Percentiles rank a stretch among this genome's conserved stretches.
phyloP scores from a whole-genome alignment of 371 early-diverging fungal genomes.

The Mucor irregularis region DNA sequence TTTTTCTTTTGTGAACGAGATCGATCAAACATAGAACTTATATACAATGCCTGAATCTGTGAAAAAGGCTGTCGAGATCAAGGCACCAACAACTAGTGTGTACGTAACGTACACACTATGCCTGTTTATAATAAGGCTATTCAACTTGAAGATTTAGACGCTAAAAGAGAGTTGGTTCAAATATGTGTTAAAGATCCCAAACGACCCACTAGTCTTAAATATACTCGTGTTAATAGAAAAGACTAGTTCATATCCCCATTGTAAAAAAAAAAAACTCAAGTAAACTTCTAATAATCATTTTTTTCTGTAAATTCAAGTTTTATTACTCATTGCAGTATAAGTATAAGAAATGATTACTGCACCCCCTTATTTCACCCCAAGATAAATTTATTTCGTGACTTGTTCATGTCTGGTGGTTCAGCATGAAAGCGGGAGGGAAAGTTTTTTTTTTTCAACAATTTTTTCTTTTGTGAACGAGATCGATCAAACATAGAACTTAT shows the following conservation, averaged over 20 bases:
- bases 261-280: no score
- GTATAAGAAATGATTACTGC: no score
- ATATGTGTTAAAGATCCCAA: conserved; percentile 34
- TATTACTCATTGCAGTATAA: no score
- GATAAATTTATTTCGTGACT: no score
- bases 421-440: no score
- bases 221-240: conserved; percentile 14
- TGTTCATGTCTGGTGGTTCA: no score
- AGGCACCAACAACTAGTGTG: not conserved
- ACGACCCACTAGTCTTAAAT: conserved; percentile 9
- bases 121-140: conserved; percentile 57
- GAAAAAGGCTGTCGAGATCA: not conserved
- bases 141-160: conserved; percentile 53
- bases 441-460: not conserved
- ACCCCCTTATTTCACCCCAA: no score
- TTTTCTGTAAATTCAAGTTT: no score
- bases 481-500: not conserved
- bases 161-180: conserved; percentile 34
- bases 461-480: not conserved
- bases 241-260: not conserved
- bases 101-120: no score
- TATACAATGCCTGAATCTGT: not conserved
- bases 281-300: no score
- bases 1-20: not conserved
- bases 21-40: not conserved